Evolutionary conservation across 83 land plant genomes (phyloP), one percentile per base, ranked within the genome.

Genomic region (Picea abies): DNA sequence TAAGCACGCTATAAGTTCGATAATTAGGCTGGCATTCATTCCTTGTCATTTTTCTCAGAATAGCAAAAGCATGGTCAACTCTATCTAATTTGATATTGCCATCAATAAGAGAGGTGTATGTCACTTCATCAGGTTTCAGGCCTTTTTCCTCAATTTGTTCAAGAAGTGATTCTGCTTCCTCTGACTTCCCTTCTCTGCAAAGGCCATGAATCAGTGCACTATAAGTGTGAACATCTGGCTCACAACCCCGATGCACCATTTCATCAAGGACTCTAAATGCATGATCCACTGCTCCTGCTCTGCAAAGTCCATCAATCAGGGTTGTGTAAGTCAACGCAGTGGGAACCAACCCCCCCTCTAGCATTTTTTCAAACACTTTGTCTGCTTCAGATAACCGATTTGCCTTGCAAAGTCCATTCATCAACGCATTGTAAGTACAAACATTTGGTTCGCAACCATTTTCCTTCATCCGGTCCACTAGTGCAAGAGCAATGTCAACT

Each of bases 201-300:
- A 89, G 80, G 0, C 95, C 91, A 82, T 90, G 61, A 63, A 93
- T 32, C 35, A 32, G 35, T 1, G 35, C 1, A 32, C 35, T 32
- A 32, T 32, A 32, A 32, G 35, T 32, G 35, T 32, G 35, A 32
- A 32, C 35, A 32, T 32, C 35, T 2, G 35, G 35, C 35, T 32
- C 35, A 32, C 35, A 32, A 32, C 2, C 35, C 35, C 1, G 35
- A 32, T 32, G 35, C 35, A 32, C 35, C 35, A 32, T 72, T 14
- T 93, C 88, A 79, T 89, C 81, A 37, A 90, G 68, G 63, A 93
- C 79, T n/a, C 92, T 79, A n/a, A 96, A 82, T 41, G 88, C 84
- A 85, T 81, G 88, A 70, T 86, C 82, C 67, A 66, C 73, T 84
- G 35, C 35, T 1, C 35, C 35, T 32, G 1, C 35, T 32, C 35